A percentile compares a stretch with the other conserved stretches of the same genome.
Evolutionary conservation across 1,284 basidiomycete genomes (phyloP).

Genomic region (Cutaneotrichosporon sp.): DNA sequence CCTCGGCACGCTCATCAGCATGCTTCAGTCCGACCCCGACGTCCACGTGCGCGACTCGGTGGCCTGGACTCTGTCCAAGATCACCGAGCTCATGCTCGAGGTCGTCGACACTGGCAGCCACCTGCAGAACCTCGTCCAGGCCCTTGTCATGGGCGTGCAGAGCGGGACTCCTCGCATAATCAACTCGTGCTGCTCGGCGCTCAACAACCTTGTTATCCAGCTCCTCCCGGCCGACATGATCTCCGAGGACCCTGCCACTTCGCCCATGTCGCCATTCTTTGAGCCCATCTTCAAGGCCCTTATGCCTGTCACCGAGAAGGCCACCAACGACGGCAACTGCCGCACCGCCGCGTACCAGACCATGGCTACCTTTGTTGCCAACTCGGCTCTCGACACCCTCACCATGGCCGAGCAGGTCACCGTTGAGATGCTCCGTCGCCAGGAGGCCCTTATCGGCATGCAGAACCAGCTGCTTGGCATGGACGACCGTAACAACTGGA

Average conservation of each 20-base stretch:
- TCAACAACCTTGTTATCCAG: constrained; percentile 92
- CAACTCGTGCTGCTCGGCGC: constrained; percentile 92
- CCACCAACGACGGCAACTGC: constrained; percentile 86
- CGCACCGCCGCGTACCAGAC: constrained; percentile 96
- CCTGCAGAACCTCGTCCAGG: constrained; percentile 77
- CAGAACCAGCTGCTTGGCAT: constrained; percentile 91
- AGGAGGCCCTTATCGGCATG: constrained; percentile 82
- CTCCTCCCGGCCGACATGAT: constrained; percentile 60
- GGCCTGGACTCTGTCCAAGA: constrained; percentile 95
- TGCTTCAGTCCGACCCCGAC: constrained; percentile 81
- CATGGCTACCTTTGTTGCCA: constrained; percentile 78
- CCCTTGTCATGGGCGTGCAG: constrained; percentile 76
- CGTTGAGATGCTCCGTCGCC: constrained; percentile 76
- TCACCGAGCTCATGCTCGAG: constrained; percentile 84
- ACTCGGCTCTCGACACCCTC: constrained; percentile 78
- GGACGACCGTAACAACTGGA: constrained; percentile 98
- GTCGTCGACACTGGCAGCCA: constrained; percentile 89
- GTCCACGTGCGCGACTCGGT: constrained; percentile 92
- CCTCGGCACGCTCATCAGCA: constrained; percentile 86
- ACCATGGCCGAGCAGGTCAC: constrained; percentile 79
- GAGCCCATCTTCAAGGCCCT: constrained; percentile 81
- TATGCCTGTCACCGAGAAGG: constrained; percentile 74
- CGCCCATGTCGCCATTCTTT: constrained; percentile 82
- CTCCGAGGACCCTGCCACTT: constrained; percentile 56
- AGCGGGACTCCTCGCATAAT: constrained; percentile 75